Percentiles rank a stretch among this genome's conserved stretches.
phyloP scores from a whole-genome alignment of 768 basidiomycete species.

The Auricularia auricula-judae region DNA sequence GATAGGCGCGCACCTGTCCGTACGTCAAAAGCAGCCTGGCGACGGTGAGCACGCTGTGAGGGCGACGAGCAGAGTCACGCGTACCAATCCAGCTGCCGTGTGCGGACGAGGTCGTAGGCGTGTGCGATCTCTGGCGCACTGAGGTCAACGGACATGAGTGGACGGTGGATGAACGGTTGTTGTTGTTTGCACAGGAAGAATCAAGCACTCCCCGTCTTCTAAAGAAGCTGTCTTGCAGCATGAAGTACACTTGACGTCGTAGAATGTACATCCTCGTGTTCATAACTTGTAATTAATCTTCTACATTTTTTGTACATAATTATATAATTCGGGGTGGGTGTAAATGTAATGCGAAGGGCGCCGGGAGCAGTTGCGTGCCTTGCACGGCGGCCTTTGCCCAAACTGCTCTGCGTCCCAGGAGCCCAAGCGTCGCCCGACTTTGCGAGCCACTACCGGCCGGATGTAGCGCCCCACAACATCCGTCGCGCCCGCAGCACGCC shows the following conservation, averaged over 20 bases:
- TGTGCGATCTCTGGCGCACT: neutral
- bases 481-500: neutral
- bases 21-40: conserved; percentile 1
- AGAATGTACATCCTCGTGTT: no score
- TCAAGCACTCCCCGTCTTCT: no score
- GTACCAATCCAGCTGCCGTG: neutral
- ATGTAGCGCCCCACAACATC: neutral
- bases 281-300: no score
- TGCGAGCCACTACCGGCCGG: neutral
- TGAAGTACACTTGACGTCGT: no score
- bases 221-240: no score
- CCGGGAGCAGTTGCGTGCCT: no score
- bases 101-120: neutral
- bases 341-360: no score
- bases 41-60: neutral
- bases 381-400: neutral
- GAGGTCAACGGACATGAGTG: neutral
- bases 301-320: no score
- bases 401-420: neutral
- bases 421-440: neutral
- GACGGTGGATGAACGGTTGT: neutral
- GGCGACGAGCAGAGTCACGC: neutral
- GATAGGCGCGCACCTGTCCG: neutral
- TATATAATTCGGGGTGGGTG: no score
- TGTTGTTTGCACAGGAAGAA: neutral